These are phyloP conservation scores for Adansonia digitata DNA, from an alignment of 345 rosid species.

Conservation along the genomic window DNA sequence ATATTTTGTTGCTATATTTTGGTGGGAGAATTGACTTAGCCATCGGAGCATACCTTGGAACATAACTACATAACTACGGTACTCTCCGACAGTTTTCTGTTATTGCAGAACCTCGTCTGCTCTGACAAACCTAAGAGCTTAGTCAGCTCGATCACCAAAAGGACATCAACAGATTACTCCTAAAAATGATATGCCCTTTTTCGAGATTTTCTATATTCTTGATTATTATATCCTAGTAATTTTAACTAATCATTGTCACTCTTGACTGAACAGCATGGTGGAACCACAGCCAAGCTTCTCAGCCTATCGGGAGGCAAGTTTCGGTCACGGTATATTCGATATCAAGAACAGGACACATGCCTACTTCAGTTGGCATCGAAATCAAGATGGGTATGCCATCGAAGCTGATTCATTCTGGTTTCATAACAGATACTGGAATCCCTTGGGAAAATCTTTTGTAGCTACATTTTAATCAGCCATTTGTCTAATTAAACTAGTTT, in stretches of 20 bases:
- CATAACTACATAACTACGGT: no score
- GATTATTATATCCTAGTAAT: neutral
- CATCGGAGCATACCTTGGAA: neutral
- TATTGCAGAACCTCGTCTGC: no score
- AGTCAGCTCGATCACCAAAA: neutral
- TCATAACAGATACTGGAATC: constrained; percentile 42
- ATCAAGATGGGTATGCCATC: constrained; percentile 60
- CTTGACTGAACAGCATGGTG: constrained; percentile 47
- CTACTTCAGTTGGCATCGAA: constrained; percentile 70
- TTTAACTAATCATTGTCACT: neutral
- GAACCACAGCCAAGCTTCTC: constrained; percentile 80
- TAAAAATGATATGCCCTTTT: neutral
- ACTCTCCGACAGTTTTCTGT: no score
- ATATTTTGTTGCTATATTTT: neutral
- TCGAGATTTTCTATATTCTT: neutral
- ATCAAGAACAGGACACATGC: constrained; percentile 84
- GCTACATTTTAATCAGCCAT: neutral
- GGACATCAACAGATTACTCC: neutral
- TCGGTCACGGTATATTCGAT: constrained; percentile 70
- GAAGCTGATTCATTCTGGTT: constrained; percentile 76
- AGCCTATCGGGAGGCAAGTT: constrained; percentile 72
- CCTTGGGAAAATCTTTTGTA: neutral
- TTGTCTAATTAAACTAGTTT: neutral
- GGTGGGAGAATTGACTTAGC: neutral
- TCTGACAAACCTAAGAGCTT: no score